These are phyloP conservation scores for Ceratobasidium theobromae DNA, from an alignment of 1,284 basidiomycete species.

Conservation along the genomic window DNA sequence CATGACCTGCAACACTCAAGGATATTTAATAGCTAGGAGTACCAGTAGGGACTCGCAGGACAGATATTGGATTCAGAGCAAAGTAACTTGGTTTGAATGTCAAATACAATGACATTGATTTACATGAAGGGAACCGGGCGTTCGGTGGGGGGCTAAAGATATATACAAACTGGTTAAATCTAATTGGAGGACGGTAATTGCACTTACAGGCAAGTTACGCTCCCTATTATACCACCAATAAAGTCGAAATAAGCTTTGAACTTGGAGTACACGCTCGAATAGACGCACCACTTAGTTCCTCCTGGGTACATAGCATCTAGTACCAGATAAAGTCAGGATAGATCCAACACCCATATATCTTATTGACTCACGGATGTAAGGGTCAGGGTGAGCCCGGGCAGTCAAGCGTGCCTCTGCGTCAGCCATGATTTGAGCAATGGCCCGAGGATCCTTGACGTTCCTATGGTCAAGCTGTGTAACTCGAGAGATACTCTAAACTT, in stretches of 20 bases:
- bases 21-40: conserved; percentile 87
- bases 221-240: conserved; percentile 41
- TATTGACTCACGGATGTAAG: conserved; percentile 74
- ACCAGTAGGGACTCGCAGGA: background rate
- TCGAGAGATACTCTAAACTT: background rate
- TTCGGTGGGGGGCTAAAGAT: conserved; percentile 17
- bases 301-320: conserved; percentile 75
- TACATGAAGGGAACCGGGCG: background rate
- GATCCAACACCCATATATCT: too few relatives aligned
- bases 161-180: background rate
- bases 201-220: conserved; percentile 47
- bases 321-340: conserved; percentile 37
- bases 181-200: background rate
- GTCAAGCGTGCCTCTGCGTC: conserved; percentile 79
- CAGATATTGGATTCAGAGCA: background rate
- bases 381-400: conserved; percentile 78
- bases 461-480: conserved; percentile 46
- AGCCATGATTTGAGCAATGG: conserved; percentile 76
- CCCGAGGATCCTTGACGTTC: conserved; percentile 84
- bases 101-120: background rate
- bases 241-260: background rate
- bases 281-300: conserved; percentile 82
- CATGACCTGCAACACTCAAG: conserved; percentile 95
- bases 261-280: background rate
- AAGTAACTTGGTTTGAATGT: background rate